phyloP scores from a whole-genome alignment of 805 yeast species.

The Kregervanrija pseudodelftensis region DNA sequence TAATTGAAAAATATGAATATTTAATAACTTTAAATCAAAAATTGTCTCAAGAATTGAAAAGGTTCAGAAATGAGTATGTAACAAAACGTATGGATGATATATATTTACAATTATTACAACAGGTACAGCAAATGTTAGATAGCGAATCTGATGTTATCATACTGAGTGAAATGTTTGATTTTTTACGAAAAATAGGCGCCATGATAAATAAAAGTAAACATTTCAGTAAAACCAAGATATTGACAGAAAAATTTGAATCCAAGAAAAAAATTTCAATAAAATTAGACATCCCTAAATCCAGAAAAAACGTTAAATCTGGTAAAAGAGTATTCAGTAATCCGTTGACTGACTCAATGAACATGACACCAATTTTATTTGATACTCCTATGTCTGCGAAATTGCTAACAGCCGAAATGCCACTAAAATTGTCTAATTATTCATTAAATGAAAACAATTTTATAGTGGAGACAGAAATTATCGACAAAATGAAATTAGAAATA shows the following conservation, averaged over 20 bases:
- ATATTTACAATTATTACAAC: slow-evolving; percentile 33
- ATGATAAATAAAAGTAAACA: no score
- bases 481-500: slow-evolving; percentile 7
- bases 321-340: slow-evolving; percentile 10
- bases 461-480: slow-evolving; percentile 7
- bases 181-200: no score
- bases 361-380: slow-evolving; percentile 4
- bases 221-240: no score
- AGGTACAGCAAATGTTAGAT: not conserved
- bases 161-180: no score
- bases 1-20: slow-evolving; percentile 33
- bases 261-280: no score
- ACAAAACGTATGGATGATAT: slow-evolving; percentile 52
- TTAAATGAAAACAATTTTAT: slow-evolving; percentile 3
- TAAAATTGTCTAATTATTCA: no score
- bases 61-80: slow-evolving; percentile 38
- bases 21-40: slow-evolving; percentile 35
- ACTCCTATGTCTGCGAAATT: not conserved
- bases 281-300: not conserved
- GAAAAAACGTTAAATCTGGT: not conserved
- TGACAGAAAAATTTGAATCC: no score
- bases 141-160: not conserved
- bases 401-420: no score
- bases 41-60: slow-evolving; percentile 33
- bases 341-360: slow-evolving; percentile 3